Conservation (phyloP, 1,139 yeast genomes). For the Eremothecium cymbalariae region DNA sequence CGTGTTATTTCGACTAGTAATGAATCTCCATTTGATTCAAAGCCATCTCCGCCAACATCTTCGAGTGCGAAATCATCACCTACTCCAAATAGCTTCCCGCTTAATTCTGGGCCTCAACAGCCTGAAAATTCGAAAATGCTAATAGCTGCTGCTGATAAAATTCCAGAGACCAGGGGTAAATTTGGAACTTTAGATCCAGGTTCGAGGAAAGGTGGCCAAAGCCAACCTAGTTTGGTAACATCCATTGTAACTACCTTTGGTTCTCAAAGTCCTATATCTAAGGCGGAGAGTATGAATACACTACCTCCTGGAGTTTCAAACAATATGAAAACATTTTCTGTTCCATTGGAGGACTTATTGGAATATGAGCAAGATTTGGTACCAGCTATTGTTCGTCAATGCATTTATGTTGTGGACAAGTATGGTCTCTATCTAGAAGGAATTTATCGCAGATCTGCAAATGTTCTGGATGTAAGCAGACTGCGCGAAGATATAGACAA, state of each 20-base stretch:
- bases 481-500: slow-evolving; percentile 65
- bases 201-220: slow-evolving; percentile 12
- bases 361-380: slow-evolving; percentile 84
- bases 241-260: slow-evolving; percentile 19
- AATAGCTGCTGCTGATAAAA: too few relatives aligned
- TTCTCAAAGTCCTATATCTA: slow-evolving; percentile 27
- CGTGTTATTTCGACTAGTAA: slow-evolving; percentile 29
- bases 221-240: slow-evolving; percentile 22
- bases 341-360: slow-evolving; percentile 64
- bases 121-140: too few relatives aligned
- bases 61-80: slow-evolving; percentile 8
- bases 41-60: slow-evolving; percentile 8
- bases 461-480: slow-evolving; percentile 62
- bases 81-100: neutral
- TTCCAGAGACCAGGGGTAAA: too few relatives aligned
- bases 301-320: slow-evolving; percentile 34
- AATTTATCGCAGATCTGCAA: slow-evolving; percentile 79
- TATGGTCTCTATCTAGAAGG: slow-evolving; percentile 85
- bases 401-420: slow-evolving; percentile 77
- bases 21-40: slow-evolving; percentile 25
- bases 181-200: slow-evolving; percentile 28
- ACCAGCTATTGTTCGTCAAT: slow-evolving; percentile 82
- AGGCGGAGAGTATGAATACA: slow-evolving; percentile 30
- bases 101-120: neutral
- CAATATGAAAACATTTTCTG: slow-evolving; percentile 65